Conservation (phyloP, 352 stramenopile species). For the Phytophthora lateralis region DNA sequence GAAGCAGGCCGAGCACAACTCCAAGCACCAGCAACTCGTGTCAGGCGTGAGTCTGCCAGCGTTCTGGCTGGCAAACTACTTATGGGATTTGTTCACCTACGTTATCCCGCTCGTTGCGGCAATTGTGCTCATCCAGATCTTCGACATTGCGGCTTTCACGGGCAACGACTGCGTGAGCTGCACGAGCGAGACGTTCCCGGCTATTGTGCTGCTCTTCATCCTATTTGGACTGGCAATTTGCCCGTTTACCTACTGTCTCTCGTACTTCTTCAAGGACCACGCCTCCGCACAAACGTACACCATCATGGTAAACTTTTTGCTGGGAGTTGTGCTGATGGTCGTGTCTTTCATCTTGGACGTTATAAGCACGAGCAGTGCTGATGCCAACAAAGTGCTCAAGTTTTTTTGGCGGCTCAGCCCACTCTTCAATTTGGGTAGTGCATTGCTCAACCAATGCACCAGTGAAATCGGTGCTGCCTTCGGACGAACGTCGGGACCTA, state of each 20-base stretch:
- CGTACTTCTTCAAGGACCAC: slow-evolving; percentile 65
- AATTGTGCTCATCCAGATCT: slow-evolving; percentile 57
- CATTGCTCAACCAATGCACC: slow-evolving; percentile 40
- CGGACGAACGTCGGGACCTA: slow-evolving; percentile 30
- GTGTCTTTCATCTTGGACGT: slow-evolving; percentile 60
- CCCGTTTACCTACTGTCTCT: slow-evolving; percentile 66
- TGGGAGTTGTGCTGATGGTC: slow-evolving; percentile 62
- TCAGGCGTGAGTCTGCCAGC: slow-evolving; percentile 90
- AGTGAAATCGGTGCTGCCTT: slow-evolving; percentile 37
- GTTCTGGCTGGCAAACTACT: slow-evolving; percentile 96
- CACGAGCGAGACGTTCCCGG: slow-evolving; percentile 43
- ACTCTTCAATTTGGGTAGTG: slow-evolving; percentile 50
- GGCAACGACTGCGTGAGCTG: slow-evolving; percentile 58
- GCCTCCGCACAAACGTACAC: slow-evolving; percentile 65
- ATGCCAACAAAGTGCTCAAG: slow-evolving; percentile 60
- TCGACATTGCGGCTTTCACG: slow-evolving; percentile 52
- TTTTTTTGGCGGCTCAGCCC: slow-evolving; percentile 80
- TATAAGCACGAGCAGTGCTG: slow-evolving; percentile 41
- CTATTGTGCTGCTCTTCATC: slow-evolving; percentile 59
- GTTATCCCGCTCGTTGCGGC: slow-evolving; percentile 58
- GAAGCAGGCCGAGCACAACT: slow-evolving; percentile 86
- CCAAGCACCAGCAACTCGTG: slow-evolving; percentile 96
- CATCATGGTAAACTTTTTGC: slow-evolving; percentile 68
- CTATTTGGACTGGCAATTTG: slow-evolving; percentile 63
- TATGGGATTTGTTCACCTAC: slow-evolving; percentile 93